phyloP scores from a whole-genome alignment of 257 asterid species.

The Solanum pennellii region DNA sequence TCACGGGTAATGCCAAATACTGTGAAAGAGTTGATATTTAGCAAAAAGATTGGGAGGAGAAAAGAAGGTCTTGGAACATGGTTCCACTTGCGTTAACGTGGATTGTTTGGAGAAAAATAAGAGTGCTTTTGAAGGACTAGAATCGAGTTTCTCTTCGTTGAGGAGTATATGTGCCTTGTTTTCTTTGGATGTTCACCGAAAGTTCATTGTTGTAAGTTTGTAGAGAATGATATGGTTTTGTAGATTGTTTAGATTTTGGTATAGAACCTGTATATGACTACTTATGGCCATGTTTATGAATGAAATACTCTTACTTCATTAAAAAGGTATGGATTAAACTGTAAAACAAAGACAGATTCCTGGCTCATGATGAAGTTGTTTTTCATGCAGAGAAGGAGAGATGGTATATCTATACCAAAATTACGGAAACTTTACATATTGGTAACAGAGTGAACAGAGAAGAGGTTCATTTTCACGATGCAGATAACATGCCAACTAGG shows the following conservation, averaged over 20 bases:
- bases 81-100: not conserved
- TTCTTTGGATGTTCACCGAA: not conserved
- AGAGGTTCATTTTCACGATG: conserved; percentile 2
- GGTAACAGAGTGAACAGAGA: too few relatives aligned
- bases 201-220: not conserved
- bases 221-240: too few relatives aligned
- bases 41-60: too few relatives aligned
- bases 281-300: not conserved
- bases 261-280: not conserved
- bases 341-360: too few relatives aligned
- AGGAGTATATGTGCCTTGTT: not conserved
- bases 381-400: too few relatives aligned
- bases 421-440: too few relatives aligned
- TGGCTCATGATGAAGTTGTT: too few relatives aligned
- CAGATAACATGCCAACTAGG: conserved; percentile 61
- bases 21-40: too few relatives aligned
- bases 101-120: not conserved
- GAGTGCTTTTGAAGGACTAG: not conserved
- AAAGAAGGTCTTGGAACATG: too few relatives aligned
- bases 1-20: too few relatives aligned
- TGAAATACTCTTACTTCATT: not conserved
- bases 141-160: not conserved
- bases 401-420: too few relatives aligned
- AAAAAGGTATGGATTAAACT: too few relatives aligned
- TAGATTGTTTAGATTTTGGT: not conserved